Conservation (phyloP, 805 yeast genomes). For the Candida silvatica region DNA sequence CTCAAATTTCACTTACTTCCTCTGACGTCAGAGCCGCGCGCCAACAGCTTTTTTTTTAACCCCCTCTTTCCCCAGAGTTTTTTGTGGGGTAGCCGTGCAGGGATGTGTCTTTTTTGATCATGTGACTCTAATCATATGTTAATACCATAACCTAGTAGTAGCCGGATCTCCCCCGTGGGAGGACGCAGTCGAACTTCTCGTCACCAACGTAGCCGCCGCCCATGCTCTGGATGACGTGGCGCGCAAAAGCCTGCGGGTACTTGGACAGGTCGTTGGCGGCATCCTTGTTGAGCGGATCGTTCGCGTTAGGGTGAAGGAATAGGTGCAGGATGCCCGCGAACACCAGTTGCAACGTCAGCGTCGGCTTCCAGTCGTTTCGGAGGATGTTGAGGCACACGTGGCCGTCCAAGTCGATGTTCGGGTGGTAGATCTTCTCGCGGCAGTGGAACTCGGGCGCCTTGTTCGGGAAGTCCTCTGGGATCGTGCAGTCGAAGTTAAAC, state of each 20-base stretch:
- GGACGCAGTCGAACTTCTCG: conserved; percentile 58
- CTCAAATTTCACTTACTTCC: too few species aligned
- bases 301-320: conserved; percentile 84
- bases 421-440: conserved; percentile 72
- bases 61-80: too few species aligned
- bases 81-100: too few species aligned
- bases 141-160: too few species aligned
- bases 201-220: conserved; percentile 57
- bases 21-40: too few species aligned
- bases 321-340: conserved; percentile 79
- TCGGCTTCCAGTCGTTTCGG: conserved; percentile 96
- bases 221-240: conserved; percentile 58
- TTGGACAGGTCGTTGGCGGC: conserved; percentile 58
- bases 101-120: too few species aligned
- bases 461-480: conserved; percentile 76
- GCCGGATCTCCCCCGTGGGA: too few species aligned
- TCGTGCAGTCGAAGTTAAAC: conserved; percentile 59
- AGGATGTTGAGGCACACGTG: conserved; percentile 87
- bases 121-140: too few species aligned
- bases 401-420: conserved; percentile 86
- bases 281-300: conserved; percentile 87
- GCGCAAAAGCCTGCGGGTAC: conserved; percentile 40
- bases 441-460: conserved; percentile 86
- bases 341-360: conserved; percentile 70
- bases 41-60: too few species aligned